These are phyloP conservation scores for Pichia thaimueangensis DNA, from an alignment of 805 yeast genomes.

Conservation along the genomic window DNA sequence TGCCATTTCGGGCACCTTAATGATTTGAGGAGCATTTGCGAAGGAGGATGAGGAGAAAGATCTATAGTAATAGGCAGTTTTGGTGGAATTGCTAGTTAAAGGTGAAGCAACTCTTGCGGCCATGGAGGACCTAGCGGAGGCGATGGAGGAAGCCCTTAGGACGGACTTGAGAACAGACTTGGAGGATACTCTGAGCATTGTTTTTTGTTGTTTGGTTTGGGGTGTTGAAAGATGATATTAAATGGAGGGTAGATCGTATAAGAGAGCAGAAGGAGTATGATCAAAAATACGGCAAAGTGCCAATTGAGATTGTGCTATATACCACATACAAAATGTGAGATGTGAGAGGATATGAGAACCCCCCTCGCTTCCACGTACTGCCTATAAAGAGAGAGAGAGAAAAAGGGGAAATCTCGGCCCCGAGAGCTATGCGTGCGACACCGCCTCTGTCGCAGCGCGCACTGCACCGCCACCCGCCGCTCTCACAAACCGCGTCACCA, in stretches of 20 bases:
- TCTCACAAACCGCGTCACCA: conserved; percentile 60
- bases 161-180: background rate
- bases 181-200: background rate
- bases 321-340: too few relatives aligned
- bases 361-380: too few relatives aligned
- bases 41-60: conserved; percentile 3
- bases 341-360: too few relatives aligned
- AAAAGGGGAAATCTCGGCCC: background rate
- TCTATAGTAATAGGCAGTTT: background rate
- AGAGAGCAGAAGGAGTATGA: too few relatives aligned
- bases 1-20: conserved; percentile 97
- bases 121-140: background rate
- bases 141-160: background rate
- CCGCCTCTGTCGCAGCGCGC: conserved; percentile 66
- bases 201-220: background rate
- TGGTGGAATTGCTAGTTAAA: background rate
- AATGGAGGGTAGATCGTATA: background rate
- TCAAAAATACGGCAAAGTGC: too few relatives aligned
- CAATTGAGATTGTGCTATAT: too few relatives aligned
- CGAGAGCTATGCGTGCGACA: conserved; percentile 62
- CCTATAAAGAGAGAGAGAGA: conserved; percentile 1
- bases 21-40: conserved; percentile 28
- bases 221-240: background rate
- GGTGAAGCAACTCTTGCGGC: background rate
- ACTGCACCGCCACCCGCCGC: conserved; percentile 46